phyloP scores from a whole-genome alignment of 768 basidiomycete species.

The Galerina marginata region DNA sequence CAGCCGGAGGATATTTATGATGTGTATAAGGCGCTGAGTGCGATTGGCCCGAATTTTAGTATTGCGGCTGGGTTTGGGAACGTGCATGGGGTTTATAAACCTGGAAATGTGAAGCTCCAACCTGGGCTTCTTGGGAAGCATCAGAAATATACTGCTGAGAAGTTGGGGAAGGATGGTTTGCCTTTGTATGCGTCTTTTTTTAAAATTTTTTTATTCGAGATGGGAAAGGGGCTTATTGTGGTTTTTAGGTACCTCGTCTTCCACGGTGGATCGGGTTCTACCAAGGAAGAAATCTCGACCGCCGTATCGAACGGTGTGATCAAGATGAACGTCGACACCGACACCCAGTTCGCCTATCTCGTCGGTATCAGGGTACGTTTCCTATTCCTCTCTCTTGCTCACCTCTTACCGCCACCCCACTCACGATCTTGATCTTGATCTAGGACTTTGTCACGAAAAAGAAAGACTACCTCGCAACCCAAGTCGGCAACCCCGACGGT shows the following conservation, averaged over 20 bases:
- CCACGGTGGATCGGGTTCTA: slow-evolving; percentile 99
- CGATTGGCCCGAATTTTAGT: slow-evolving; percentile 91
- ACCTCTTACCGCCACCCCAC: no score
- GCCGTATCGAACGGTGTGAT: slow-evolving; percentile 93
- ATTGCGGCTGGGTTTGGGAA: slow-evolving; percentile 99
- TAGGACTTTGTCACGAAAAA: slow-evolving; percentile 88
- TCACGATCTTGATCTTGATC: not conserved
- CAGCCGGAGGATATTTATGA: slow-evolving; percentile 97
- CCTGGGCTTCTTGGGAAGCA: slow-evolving; percentile 93
- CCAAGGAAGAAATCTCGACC: slow-evolving; percentile 92
- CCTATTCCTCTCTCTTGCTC: not conserved
- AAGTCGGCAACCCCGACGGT: slow-evolving; percentile 98
- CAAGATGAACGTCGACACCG: slow-evolving; percentile 99
- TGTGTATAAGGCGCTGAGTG: slow-evolving; percentile 82
- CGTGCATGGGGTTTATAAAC: slow-evolving; percentile 99
- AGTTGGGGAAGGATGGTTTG: slow-evolving; percentile 69
- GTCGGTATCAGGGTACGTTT: slow-evolving; percentile 69
- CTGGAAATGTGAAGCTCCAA: slow-evolving; percentile 93
- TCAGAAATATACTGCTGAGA: slow-evolving; percentile 73
- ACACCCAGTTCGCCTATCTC: slow-evolving; percentile 93
- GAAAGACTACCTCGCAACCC: slow-evolving; percentile 85
- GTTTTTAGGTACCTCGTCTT: slow-evolving; percentile 89
- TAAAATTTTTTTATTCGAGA: not conserved
- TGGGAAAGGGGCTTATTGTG: slow-evolving; percentile 2
- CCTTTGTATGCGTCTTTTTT: slow-evolving; percentile 70